Evolutionary conservation across 148 eudicot species (phyloP), one percentile per base, ranked within the genome.

Genomic region (Rhododendron williamsianum): DNA sequence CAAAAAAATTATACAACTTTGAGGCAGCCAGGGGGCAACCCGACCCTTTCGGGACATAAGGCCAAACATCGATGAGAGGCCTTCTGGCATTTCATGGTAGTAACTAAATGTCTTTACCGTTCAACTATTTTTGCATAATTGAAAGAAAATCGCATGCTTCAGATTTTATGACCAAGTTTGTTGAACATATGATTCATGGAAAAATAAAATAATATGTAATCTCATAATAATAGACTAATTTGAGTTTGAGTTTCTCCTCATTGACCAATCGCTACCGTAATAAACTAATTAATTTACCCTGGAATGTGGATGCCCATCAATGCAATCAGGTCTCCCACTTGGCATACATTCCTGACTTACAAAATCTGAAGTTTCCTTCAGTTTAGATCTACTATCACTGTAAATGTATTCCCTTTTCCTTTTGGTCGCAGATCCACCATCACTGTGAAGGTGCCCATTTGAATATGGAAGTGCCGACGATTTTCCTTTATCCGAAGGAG

Each of bases 401-500:
- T 7, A 46, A 46, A 46, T 46, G 49, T 46, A 51, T 9, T 48
- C 35, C 46, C 11, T 72, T 71, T 35, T 30, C 80, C 80, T 51
- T 35, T 74, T 67, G 84, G 84, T 46, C 25, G 43, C 15, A 65
- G 23, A 65, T 51, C 65, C 54, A 27, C 51, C 80, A 60, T 46
- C 56, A 65, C 9, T 30, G 6, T 35, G 36, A 45, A 43, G 71
- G 38, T 78, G 82, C 15, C 72, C 83, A 21, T 41, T 82, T 56
- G 69, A 83, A 78, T 69, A 82, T 69, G 73, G 63, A 65, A 36
- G 4, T 13, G 82, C 33, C 76, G 1, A 41, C n/a, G 83, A 79
- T 82, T 79, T 90, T 73, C 89, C 89, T 86, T 77, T 88, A 52
- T 33, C 82, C 69, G 76, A 3, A 77, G 58, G 78, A 35, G 85